Base-by-base conservation (phyloP, 148 eudicot genomes). In the Rhododendron williamsianum region DNA sequence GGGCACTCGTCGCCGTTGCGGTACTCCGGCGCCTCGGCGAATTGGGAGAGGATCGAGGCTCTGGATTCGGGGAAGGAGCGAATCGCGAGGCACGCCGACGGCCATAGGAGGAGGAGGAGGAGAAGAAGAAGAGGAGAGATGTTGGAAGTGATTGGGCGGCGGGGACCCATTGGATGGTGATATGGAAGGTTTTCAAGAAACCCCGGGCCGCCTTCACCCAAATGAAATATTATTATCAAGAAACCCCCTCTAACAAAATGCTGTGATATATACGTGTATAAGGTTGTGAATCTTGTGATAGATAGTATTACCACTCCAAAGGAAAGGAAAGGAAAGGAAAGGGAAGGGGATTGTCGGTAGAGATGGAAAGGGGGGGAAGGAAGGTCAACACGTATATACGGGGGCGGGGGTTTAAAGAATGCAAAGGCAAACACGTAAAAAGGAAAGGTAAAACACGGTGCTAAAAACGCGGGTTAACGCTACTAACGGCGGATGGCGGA, bases 1-100 rank as follows among this genome's bases (percentile, higher is more conserved):
- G 91, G 89, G 19, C 94, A 92, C 15, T 48, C 84, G 16, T 58
- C 90, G 56, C 93, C 93, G 90, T 93, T 93, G 0, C 95, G 91
- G 86, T 92, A 93, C 69, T 91, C 95, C 56, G 95, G 95, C 38
- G 95, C 94, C 48, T 93, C 95, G 2, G 92, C 86, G 89, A 85
- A 93, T 9, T 78, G 88, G 2, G 89, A 52, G 0, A 84, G 78
- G 19, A 67, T 83, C 63, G 84, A 73, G 33, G 25, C 77, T 83
- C 76, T 79, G 58, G 21, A 27, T 82, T 84, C 81, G 23, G 94
- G 87, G 36, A 91, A 78, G 2, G 91, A 76, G 16, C 95, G 87
- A 83, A 93, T 93, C 4, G 81, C 91, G 2, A 84, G 41, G 46
- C 89, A 89, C 0, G 67, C 30, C 30, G 63, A 84, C 9, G 85